phyloP scores from a whole-genome alignment of 805 yeast species.

The Wickerhamiella slavikovae region DNA sequence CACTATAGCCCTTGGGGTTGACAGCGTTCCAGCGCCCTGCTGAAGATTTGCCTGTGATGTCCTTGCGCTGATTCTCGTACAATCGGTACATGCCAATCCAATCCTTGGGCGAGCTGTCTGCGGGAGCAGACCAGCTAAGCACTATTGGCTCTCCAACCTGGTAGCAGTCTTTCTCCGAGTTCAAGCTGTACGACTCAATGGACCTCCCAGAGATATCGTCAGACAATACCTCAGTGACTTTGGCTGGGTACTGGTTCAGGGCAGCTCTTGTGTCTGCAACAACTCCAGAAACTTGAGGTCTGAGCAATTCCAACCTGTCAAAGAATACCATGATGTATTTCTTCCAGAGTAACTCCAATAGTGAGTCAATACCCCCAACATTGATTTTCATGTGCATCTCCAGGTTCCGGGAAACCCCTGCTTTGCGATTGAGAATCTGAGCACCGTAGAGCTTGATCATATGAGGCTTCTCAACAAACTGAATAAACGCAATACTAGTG shows the following conservation, averaged over 20 bases:
- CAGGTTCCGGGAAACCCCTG: constrained; percentile 23
- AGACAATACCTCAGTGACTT: constrained; percentile 15
- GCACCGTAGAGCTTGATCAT: constrained; percentile 60
- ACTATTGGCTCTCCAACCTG: constrained; percentile 32
- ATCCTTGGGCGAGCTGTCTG: constrained; percentile 33
- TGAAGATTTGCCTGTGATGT: constrained; percentile 5
- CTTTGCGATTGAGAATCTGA: constrained; percentile 23
- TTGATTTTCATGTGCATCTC: constrained; percentile 15
- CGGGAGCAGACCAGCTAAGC: constrained; percentile 29
- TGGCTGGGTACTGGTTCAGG: constrained; percentile 20
- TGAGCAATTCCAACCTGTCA: constrained; percentile 4
- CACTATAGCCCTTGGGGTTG: constrained; percentile 3
- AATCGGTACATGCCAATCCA: constrained; percentile 66
- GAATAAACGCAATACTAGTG: constrained; percentile 44
- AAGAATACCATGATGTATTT: constrained; percentile 14
- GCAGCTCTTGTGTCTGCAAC: constrained; percentile 17
- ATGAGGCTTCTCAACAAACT: constrained; percentile 57
- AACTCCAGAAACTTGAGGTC: constrained; percentile 13
- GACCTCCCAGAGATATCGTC: constrained; percentile 10
- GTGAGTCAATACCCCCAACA: constrained; percentile 19
- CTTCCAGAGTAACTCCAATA: constrained; percentile 19
- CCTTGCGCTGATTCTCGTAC: constrained; percentile 27
- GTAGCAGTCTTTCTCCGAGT: constrained; percentile 9
- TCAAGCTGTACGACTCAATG: constrained; percentile 2
- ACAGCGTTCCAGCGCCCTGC: constrained; percentile 6